phyloP scores from a whole-genome alignment of 2,329 filamentous ascomycete genomes.

The Pezicula neosporulosa region DNA sequence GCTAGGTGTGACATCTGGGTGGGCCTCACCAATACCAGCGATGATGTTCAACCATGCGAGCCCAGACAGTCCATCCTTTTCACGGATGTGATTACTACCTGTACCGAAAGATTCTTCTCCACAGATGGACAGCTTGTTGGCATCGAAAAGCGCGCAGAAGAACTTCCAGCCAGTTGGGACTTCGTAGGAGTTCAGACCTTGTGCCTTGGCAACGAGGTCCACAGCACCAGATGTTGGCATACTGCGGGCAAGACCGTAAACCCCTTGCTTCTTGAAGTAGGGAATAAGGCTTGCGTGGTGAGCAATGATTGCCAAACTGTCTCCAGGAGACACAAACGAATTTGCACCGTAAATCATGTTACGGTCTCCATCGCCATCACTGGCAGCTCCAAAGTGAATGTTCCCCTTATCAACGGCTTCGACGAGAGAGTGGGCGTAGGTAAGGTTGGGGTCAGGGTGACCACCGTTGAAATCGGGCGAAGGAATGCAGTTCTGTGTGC shows the following conservation, averaged over 20 bases:
- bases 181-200: slow-evolving; percentile 89
- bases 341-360: slow-evolving; percentile 99
- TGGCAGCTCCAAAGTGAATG: slow-evolving; percentile 94
- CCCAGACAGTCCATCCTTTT: slow-evolving; percentile 99
- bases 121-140: slow-evolving; percentile 95
- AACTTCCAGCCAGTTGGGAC: slow-evolving; percentile 99
- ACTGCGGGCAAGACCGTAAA: slow-evolving; percentile 90
- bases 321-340: slow-evolving; percentile 92
- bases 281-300: slow-evolving; percentile 96
- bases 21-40: slow-evolving; percentile 83
- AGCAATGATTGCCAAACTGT: slow-evolving; percentile 96
- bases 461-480: slow-evolving; percentile 95
- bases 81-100: slow-evolving; percentile 96
- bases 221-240: slow-evolving; percentile 98
- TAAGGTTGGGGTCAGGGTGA: slow-evolving; percentile 96
- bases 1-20: slow-evolving; percentile 76
- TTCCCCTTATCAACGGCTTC: slow-evolving; percentile 87
- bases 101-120: slow-evolving; percentile 98
- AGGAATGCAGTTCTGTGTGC: slow-evolving; percentile 88
- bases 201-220: slow-evolving; percentile 92
- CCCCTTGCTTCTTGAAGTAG: slow-evolving; percentile 96
- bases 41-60: slow-evolving; percentile 98
- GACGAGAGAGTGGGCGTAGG: slow-evolving; percentile 92
- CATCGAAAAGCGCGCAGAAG: slow-evolving; percentile 94
- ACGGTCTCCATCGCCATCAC: slow-evolving; percentile 94